phyloP scores from a whole-genome alignment of 331 rosid genomes.

The Phaseolus coccineus region DNA sequence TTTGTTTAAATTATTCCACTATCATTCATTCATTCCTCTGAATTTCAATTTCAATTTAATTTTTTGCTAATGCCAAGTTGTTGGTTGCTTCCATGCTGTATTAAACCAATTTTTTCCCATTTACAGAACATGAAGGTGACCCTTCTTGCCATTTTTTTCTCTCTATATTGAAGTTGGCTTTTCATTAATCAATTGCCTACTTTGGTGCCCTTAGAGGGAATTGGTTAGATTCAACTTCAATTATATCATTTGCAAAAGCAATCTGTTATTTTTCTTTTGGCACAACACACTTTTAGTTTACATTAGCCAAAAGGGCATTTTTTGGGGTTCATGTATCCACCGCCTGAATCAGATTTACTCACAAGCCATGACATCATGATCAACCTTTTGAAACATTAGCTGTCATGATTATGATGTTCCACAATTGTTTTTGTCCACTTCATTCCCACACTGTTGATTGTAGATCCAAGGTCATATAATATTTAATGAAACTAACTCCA shows the following conservation, averaged over 20 bases:
- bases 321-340: constrained; percentile 43
- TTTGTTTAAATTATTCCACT: neutral
- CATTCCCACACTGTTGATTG: constrained; percentile 12
- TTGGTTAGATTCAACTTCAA: constrained; percentile 31
- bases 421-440: constrained; percentile 32
- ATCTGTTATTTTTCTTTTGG: neutral
- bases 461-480: constrained; percentile 40
- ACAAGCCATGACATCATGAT: constrained; percentile 22
- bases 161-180: neutral
- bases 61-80: neutral
- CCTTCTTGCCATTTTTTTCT: neutral
- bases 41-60: neutral
- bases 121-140: neutral
- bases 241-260: constrained; percentile 21
- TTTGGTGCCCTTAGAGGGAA: neutral
- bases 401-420: constrained; percentile 46
- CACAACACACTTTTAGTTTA: constrained; percentile 11
- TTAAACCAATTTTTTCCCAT: constrained; percentile 7
- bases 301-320: constrained; percentile 39
- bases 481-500: neutral
- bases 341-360: constrained; percentile 35
- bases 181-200: constrained; percentile 16
- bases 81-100: constrained; percentile 4
- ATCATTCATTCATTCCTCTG: neutral
- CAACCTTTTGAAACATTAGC: constrained; percentile 37